phyloP scores from a whole-genome alignment of 495 filamentous ascomycete species.

The Aspergillus mulundensis region DNA sequence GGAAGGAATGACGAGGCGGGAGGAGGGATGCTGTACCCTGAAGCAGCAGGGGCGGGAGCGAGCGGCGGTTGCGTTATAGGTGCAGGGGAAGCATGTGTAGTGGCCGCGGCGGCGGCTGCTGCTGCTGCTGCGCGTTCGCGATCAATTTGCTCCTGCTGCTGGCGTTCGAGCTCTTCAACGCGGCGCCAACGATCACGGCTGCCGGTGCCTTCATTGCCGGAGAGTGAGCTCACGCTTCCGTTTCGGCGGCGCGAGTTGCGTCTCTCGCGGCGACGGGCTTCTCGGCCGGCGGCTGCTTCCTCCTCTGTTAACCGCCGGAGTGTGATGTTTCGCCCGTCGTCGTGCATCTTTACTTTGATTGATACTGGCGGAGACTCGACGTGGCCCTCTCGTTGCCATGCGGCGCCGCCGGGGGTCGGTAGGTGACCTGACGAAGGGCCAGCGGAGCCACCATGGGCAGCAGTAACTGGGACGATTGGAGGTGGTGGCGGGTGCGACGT shows the following conservation, averaged over 20 bases:
- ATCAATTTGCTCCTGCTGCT: slow-evolving; percentile 47
- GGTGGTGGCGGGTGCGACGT: slow-evolving; percentile 22
- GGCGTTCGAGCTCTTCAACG: slow-evolving; percentile 48
- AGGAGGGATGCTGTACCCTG: slow-evolving; percentile 25
- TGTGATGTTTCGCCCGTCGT: slow-evolving; percentile 76
- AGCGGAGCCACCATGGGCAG: slow-evolving; percentile 32
- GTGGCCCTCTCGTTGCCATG: slow-evolving; percentile 35
- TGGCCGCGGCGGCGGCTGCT: slow-evolving; percentile 25
- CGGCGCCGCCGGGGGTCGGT: slow-evolving; percentile 35
- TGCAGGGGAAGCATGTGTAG: background rate
- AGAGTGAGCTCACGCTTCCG: slow-evolving; percentile 44
- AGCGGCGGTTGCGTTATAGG: background rate
- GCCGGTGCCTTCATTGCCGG: slow-evolving; percentile 40
- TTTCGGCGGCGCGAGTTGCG: slow-evolving; percentile 38
- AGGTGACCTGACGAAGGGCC: slow-evolving; percentile 33
- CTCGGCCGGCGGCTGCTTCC: slow-evolving; percentile 65
- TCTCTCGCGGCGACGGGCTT: slow-evolving; percentile 47
- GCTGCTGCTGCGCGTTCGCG: slow-evolving; percentile 37
- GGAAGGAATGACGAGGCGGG: slow-evolving; percentile 29
- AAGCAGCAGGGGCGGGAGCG: slow-evolving; percentile 18
- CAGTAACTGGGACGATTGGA: slow-evolving; percentile 37
- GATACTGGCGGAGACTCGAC: slow-evolving; percentile 62
- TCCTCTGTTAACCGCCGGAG: slow-evolving; percentile 75
- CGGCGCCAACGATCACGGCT: slow-evolving; percentile 48
- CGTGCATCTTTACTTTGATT: slow-evolving; percentile 76